A percentile compares a stretch with the other conserved stretches of the same genome.
Evolutionary conservation across 164 flowering plant genomes (phyloP).

Genomic region (Pachysandra terminalis): DNA sequence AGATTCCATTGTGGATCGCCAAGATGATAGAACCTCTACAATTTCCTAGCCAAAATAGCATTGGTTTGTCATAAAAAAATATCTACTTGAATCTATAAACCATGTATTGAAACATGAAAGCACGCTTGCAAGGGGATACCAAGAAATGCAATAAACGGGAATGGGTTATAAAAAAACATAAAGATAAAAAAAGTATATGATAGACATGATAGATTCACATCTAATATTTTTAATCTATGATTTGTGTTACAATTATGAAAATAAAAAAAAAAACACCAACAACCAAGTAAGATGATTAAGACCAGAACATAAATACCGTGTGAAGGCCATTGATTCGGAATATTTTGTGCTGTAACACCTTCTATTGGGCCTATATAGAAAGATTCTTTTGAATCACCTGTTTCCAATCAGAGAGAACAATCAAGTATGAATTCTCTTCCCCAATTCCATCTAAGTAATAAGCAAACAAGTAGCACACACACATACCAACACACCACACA

Average conservation of each 20-base stretch:
- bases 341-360: conserved; percentile 10
- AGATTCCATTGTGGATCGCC: conserved; percentile 72
- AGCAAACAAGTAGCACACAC: too few relatives aligned
- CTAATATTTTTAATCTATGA: too few relatives aligned
- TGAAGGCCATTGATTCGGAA: conserved; percentile 79
- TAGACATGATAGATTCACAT: background rate
- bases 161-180: too few relatives aligned
- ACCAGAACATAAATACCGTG: conserved; percentile 44
- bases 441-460: background rate
- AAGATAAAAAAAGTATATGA: background rate
- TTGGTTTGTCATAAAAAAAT: conserved; percentile 1
- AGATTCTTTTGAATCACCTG: conserved; percentile 85
- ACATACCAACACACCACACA: too few relatives aligned
- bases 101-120: too few relatives aligned
- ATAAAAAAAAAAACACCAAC: background rate
- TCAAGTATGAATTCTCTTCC: background rate
- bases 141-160: background rate
- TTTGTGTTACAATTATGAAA: too few relatives aligned
- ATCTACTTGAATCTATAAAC: background rate
- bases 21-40: conserved; percentile 52
- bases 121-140: background rate
- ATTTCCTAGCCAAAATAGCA: conserved; percentile 22
- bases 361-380: conserved; percentile 70
- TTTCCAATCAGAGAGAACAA: conserved; percentile 1
- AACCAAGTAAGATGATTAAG: background rate